Evolutionary conservation across 768 basidiomycete genomes (phyloP).

Genomic region (Tricholoma flavovirens): DNA sequence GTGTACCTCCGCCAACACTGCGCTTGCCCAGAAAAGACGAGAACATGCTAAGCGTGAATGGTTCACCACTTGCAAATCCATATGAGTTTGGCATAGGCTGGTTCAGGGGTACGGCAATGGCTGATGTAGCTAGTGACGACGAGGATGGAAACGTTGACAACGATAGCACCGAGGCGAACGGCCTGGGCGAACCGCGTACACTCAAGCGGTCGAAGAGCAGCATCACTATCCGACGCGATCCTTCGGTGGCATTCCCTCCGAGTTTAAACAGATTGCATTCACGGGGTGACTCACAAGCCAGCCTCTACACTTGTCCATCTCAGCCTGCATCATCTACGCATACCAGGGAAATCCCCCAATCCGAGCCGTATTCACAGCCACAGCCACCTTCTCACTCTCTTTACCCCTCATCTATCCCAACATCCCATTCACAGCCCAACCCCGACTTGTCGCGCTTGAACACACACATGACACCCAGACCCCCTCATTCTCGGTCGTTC

Average conservation of each 20-base stretch:
- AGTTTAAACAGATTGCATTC: slow-evolving; percentile 32
- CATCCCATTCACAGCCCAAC: slow-evolving; percentile 19
- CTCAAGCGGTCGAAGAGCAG: slow-evolving; percentile 49
- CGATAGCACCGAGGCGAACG: slow-evolving; percentile 17
- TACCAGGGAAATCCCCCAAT: slow-evolving; percentile 39
- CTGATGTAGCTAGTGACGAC: slow-evolving; percentile 29
- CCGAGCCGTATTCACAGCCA: slow-evolving; percentile 17
- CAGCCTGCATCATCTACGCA: slow-evolving; percentile 34
- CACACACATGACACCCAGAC: slow-evolving; percentile 31
- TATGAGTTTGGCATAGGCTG: slow-evolving; percentile 60
- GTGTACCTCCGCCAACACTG: slow-evolving; percentile 33
- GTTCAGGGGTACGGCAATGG: slow-evolving; percentile 42
- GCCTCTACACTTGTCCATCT: slow-evolving; percentile 34
- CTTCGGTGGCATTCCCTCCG: slow-evolving; percentile 34
- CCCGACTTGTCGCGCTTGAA: slow-evolving; percentile 4
- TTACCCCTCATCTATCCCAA: slow-evolving; percentile 19
- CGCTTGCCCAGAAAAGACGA: slow-evolving; percentile 72
- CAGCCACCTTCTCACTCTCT: slow-evolving; percentile 14
- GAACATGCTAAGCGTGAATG: slow-evolving; percentile 75
- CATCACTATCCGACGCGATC: slow-evolving; percentile 58
- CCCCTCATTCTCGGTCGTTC: slow-evolving; percentile 31
- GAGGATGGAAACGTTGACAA: slow-evolving; percentile 22
- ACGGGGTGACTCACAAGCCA: slow-evolving; percentile 49
- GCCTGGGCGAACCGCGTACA: slow-evolving; percentile 21
- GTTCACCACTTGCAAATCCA: slow-evolving; percentile 77